These are phyloP conservation scores for Cordyceps javanica DNA, from an alignment of 2,329 filamentous ascomycete genomes.

Conservation along the genomic window DNA sequence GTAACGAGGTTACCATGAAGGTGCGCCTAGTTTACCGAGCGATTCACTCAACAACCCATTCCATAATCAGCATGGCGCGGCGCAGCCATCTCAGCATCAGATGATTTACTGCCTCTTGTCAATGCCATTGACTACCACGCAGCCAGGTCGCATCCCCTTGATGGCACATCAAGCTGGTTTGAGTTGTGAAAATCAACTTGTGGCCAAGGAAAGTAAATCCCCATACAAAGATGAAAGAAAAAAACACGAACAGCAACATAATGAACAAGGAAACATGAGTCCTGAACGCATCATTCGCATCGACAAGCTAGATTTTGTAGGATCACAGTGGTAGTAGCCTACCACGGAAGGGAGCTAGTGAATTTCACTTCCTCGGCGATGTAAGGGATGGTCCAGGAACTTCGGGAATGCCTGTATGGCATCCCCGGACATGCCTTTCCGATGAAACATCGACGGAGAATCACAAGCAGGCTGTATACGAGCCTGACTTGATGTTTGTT, in stretches of 20 bases:
- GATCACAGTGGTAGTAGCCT: conserved; percentile 2
- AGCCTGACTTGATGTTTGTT: not conserved
- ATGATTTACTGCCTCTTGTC: not conserved
- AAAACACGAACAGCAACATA: conserved; percentile 25
- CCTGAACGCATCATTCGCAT: conserved; percentile 8
- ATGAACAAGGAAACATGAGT: conserved; percentile 14
- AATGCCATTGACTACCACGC: not conserved
- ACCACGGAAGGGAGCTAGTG: not conserved
- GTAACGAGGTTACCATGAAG: not conserved
- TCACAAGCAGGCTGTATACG: not conserved
- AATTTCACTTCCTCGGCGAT: not conserved
- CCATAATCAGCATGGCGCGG: not conserved
- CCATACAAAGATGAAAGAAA: conserved; percentile 16
- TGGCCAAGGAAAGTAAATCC: conserved; percentile 17
- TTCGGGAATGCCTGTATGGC: not conserved
- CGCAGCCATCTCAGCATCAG: not conserved
- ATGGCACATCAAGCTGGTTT: not conserved
- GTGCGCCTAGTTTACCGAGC: not conserved
- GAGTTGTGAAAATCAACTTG: not conserved
- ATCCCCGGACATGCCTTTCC: conserved; percentile 13
- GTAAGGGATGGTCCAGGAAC: conserved; percentile 4
- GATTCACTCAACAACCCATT: not conserved
- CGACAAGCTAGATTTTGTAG: not conserved
- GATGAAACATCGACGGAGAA: conserved; percentile 3
- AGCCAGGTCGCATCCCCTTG: not conserved